Evolutionary conservation across 1,284 basidiomycete species (phyloP), one percentile per base, ranked within the genome.

Genomic region (Ustilago cynodontis): DNA sequence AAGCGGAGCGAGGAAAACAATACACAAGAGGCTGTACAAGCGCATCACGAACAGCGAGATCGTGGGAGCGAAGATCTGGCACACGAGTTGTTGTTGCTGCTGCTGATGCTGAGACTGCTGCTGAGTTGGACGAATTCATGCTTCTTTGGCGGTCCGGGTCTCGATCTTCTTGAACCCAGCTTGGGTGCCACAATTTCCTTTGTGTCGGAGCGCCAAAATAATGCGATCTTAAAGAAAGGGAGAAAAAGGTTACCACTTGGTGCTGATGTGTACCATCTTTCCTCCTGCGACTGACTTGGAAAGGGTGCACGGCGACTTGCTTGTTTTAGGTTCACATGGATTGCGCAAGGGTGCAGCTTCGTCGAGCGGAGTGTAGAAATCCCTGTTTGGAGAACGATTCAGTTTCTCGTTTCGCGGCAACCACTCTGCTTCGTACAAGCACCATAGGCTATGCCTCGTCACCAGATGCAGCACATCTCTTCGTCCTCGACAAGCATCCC

Each of bases 41-140:
- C 47, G 63, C 41, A 53, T 37, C 13, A 43, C 20, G 8, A 33
- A 28, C 33, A 41, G 35, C 58, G 52, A 60, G 58, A 66, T 59
- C 58, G 64, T 66, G 64, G 64, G 64, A 66, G 57, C 58, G 28
- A 55, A 56, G 52, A 66, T 58, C 62, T 61, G 22, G 20, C 11
- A 45, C n/a, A 22, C 43, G 22, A 16, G n/a, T 49, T 49, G 47
- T 49, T 33, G 29, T 5, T 24, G 24, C 10, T 26, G 52, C 18
- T 39, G 18, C 33, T 54, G 14, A 16, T 47, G 22, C n/a, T 47
- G 45, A 47, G n/a, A 26, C 22, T 26, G 47, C 47, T 14, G 50
- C 59, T 60, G 50, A 60, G 37, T 53, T 60, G 18, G 18, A 20
- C 20, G 35, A 22, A 52, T 52, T 41, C 50, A 60, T 60, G 59